Conservation (phyloP, 805 yeast genomes). For the Metschnikowia kofuensis region DNA sequence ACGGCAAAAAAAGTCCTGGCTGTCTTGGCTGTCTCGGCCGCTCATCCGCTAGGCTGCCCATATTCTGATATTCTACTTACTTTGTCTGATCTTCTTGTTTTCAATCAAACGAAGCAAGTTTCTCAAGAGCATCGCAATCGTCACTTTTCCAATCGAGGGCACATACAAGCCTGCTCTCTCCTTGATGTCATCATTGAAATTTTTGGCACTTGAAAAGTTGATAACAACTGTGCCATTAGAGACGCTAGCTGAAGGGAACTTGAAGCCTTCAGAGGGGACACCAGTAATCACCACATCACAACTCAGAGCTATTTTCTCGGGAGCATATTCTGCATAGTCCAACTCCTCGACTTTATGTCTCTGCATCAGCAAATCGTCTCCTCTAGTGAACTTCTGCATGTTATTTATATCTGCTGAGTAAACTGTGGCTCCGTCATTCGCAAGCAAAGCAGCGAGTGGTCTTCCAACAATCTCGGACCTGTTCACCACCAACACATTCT, state of each 20-base stretch:
- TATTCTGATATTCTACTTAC: neutral
- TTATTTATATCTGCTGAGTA: conserved; percentile 87
- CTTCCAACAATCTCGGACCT: conserved; percentile 97
- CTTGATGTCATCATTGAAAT: conserved; percentile 81
- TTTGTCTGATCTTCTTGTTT: conserved; percentile 44
- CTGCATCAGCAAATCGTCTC: conserved; percentile 77
- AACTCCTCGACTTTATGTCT: conserved; percentile 71
- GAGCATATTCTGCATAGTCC: conserved; percentile 47
- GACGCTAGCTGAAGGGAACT: conserved; percentile 78
- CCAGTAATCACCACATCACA: conserved; percentile 97
- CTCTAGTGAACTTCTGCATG: conserved; percentile 89
- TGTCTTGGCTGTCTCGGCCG: neutral
- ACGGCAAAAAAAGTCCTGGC: neutral
- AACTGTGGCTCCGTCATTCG: conserved; percentile 96
- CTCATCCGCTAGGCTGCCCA: neutral
- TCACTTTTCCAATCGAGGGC: conserved; percentile 94
- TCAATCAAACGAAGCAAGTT: conserved; percentile 79
- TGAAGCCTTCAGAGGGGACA: conserved; percentile 80
- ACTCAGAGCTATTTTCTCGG: conserved; percentile 63
- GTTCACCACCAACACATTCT: conserved; percentile 85
- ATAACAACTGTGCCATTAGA: conserved; percentile 88
- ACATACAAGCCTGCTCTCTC: conserved; percentile 86
- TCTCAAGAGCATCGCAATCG: conserved; percentile 90
- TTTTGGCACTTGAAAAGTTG: conserved; percentile 86
- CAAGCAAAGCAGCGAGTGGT: conserved; percentile 91